These are phyloP conservation scores for Papilionanthe hybrid DNA, from an alignment of 116 monocot species.

Conservation along the genomic window DNA sequence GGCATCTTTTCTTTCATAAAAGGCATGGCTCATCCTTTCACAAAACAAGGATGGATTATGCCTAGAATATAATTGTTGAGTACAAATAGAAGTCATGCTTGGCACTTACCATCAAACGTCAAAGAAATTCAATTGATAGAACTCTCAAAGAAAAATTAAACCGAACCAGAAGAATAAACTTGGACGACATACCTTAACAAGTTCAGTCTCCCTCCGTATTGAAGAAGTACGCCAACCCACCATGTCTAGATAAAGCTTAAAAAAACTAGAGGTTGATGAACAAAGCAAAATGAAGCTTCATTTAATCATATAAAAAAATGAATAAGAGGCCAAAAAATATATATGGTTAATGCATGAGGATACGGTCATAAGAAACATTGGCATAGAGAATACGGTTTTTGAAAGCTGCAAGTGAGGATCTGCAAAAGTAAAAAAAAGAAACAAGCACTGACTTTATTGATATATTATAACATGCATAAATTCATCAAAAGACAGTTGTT, in stretches of 20 bases:
- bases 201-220: slow-evolving; percentile 84
- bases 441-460: neutral
- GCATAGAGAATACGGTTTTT: slow-evolving; percentile 68
- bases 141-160: neutral
- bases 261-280: slow-evolving; percentile 14
- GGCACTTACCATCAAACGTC: neutral
- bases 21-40: neutral
- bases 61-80: neutral
- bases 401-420: slow-evolving; percentile 79
- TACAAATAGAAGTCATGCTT: neutral
- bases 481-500: neutral
- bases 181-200: slow-evolving; percentile 56
- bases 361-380: slow-evolving; percentile 97
- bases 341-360: slow-evolving; percentile 25
- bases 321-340: neutral
- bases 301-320: neutral
- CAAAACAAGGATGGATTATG: neutral
- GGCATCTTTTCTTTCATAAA: neutral
- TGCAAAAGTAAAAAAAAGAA: slow-evolving; percentile 27
- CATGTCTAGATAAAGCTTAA: slow-evolving; percentile 64
- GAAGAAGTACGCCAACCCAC: slow-evolving; percentile 98
- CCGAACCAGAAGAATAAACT: neutral
- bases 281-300: neutral
- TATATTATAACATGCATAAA: neutral
- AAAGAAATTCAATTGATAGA: neutral